Evolutionary conservation across 345 rosid species (phyloP), one percentile per base, ranked within the genome.

Genomic region (Pugionium cornutum): DNA sequence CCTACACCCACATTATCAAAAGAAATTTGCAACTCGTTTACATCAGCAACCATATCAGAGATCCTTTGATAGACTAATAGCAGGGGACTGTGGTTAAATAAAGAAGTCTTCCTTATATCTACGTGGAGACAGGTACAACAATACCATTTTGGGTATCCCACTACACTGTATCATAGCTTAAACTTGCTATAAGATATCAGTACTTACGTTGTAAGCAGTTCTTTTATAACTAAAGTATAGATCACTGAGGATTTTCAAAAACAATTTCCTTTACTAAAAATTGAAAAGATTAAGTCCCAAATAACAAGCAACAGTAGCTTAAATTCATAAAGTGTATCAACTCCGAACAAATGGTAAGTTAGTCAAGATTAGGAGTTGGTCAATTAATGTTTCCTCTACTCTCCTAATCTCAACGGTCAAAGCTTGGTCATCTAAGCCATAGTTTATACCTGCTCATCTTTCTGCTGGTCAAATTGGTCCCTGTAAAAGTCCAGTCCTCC

Each of bases 391-490:
- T 64, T 41, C 51, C 69, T 42, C 33, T 52, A 11, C 42, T 39
- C 6, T 39, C 42, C 2, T 39, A 39, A 65, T 53, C 9, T 66
- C 29, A 64, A 30, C 4, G 0, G 42, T 31, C 8, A 41, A 64
- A 64, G 40, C 51, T 5, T 1, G 32, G 30, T 56, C 11, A 55
- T 67, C 0, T 4, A 42, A n/a, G 57, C 42, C 64, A 47, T 2
- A 34, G 36, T 52, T 33, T 9, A 44, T 67, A 75, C 78, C 78
- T 75, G 78, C 44, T 68, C 78, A 62, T 68, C 70, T 75, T 75
- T 75, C 70, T 75, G 78, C 75, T 75, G 78, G 75, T 75, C 78
- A 75, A 75, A 75, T 9, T 75, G 78, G 48, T 75, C 78, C 43
- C 78, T 62, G 57, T 75, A 75, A 68, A 75, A 75, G 45, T 75